Base-by-base conservation (phyloP, 495 filamentous ascomycete species). In the Penicillium macrosclerotiorum region DNA sequence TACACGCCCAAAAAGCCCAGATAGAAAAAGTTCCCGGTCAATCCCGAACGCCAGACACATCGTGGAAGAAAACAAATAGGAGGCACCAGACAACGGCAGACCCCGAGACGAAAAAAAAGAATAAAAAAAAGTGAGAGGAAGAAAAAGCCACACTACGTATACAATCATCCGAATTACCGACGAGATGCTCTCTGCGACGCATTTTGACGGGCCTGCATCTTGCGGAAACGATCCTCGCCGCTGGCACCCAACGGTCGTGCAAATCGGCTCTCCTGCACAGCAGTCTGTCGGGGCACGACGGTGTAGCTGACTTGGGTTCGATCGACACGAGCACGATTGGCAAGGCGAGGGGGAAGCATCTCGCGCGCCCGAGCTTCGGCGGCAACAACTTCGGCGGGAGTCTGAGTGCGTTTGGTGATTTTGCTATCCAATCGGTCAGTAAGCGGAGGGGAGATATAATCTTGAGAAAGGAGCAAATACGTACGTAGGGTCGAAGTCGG, bases 181-280 rank as follows among this genome's bases (percentile, higher is more conserved):
- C 62, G 63, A 34, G 65, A 60, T 19, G 72, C 71, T 63, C 79
- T 82, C 56, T 75, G 44, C 31, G 67, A 68, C 26, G 71, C 72
- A 55, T 66, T 80, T 62, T 86, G 80, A 67, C 84, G 85, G 55
- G 80, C 79, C 51, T 83, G 86, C 79, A 94, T 88, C 69, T 78
- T 83, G 55, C 85, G 78, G 73, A 94, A 92, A 17, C 86, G 85
- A 55, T 90, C 88, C 60, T 88, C 78, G 38, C 87, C 87, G 47
- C 79, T 79, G 30, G 83, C 77, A 22, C 88, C 89, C 57, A 89
- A 69, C 4, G 85, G 85, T 52, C 81, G 78, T 33, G 74, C 70
- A 54, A 74, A 78, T 36, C 69, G 69, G 44, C 72, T 74, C 32
- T 75, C 68, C 22, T 68, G 67, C 22, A 78, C 63, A 27, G 75